Conservation (phyloP, 2,329 filamentous ascomycete species). For the Aspergillus ochraceoroseus region DNA sequence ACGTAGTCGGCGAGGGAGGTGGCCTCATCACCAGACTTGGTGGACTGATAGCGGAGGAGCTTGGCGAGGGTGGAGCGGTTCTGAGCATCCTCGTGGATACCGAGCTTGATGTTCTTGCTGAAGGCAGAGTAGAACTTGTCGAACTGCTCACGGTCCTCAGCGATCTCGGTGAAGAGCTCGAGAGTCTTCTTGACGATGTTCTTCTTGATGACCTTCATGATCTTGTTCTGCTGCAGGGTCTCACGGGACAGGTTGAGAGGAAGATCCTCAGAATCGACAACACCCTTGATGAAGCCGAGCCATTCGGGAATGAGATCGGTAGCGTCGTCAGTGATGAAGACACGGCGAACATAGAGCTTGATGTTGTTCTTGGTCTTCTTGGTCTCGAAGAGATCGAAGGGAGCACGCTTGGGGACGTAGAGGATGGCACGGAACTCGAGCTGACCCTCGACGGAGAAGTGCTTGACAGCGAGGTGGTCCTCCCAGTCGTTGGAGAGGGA, state of each 20-base stretch:
- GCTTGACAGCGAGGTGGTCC: slow-evolving; percentile 98
- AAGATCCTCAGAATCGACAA: slow-evolving; percentile 99
- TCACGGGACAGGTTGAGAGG: slow-evolving; percentile 99
- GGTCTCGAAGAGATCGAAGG: slow-evolving; percentile 99
- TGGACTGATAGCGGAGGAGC: slow-evolving; percentile 97
- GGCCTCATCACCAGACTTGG: slow-evolving; percentile 94
- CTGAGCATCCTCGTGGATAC: slow-evolving; percentile 99
- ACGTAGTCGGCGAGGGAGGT: slow-evolving; percentile 97
- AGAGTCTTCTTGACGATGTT: slow-evolving; percentile 99
- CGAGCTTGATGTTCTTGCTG: slow-evolving; percentile 99
- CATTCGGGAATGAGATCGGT: slow-evolving; percentile 99
- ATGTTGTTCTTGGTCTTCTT: slow-evolving; percentile 99
- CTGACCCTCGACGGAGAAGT: slow-evolving; percentile 99
- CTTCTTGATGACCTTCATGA: slow-evolving; percentile 99
- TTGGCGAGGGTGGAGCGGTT: slow-evolving; percentile 91
- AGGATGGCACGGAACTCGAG: slow-evolving; percentile 99
- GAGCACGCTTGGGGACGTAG: slow-evolving; percentile 98
- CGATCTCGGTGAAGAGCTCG: slow-evolving; percentile 98
- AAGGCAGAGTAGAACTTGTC: slow-evolving; percentile 99
- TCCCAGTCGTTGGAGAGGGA: slow-evolving; percentile 99
- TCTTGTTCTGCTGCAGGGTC: slow-evolving; percentile 99
- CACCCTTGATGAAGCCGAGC: slow-evolving; percentile 99
- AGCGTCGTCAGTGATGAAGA: slow-evolving; percentile 99
- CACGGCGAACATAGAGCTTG: slow-evolving; percentile 99
- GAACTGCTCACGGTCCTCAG: slow-evolving; percentile 99